A percentile compares a stretch with the other conserved stretches of the same genome.
Evolutionary conservation across 176 grass and related monocot species (phyloP).

Genomic region (Chloris gayana): DNA sequence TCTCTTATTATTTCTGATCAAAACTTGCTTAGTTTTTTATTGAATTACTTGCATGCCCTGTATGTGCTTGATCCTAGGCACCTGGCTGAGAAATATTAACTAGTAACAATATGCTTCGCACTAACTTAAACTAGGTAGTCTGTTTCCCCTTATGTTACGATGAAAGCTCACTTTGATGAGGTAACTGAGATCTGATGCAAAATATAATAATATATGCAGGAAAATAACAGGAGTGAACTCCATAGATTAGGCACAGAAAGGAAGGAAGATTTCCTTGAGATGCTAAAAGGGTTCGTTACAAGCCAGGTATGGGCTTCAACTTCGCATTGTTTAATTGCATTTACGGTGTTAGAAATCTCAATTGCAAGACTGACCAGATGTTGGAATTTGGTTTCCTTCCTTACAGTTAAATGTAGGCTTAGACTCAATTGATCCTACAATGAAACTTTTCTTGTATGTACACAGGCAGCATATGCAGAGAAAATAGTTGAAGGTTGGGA

Average conservation of each 20-base stretch:
- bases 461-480: conserved; percentile 84
- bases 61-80: not conserved
- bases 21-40: not conserved
- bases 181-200: not conserved
- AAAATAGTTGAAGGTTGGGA: conserved; percentile 92
- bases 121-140: not conserved
- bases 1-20: not conserved
- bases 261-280: conserved; percentile 75
- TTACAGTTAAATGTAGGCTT: not conserved
- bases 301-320: conserved; percentile 65
- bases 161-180: not conserved
- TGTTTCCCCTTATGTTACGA: not conserved
- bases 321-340: not conserved
- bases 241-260: conserved; percentile 77
- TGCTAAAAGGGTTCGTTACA: conserved; percentile 92
- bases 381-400: too few relatives aligned
- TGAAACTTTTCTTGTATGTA: conserved; percentile 7
- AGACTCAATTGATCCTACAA: conserved; percentile 13
- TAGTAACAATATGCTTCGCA: not conserved
- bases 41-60: not conserved
- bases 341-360: not conserved
- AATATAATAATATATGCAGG: conserved; percentile 52
- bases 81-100: not conserved
- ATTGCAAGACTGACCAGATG: not conserved
- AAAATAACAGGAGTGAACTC: conserved; percentile 87